Evolutionary conservation across 805 yeast species (phyloP).

Genomic region (Candida montana): DNA sequence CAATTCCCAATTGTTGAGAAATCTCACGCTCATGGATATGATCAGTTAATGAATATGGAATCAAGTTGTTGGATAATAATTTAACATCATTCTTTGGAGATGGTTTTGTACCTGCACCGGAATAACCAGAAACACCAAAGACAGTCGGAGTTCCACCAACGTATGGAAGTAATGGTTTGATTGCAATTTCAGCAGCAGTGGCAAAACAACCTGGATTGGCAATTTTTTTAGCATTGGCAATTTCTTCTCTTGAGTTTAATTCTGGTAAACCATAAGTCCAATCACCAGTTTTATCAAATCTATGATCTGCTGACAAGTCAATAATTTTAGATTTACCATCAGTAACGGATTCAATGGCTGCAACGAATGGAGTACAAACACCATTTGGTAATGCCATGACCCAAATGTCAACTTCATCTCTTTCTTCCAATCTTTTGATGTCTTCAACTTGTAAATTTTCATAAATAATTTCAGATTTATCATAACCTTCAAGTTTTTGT

Average conservation of each 20-base stretch:
- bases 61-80: slow-evolving; percentile 71
- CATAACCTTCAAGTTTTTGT: slow-evolving; percentile 79
- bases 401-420: slow-evolving; percentile 88
- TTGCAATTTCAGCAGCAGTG: slow-evolving; percentile 93
- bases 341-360: slow-evolving; percentile 66
- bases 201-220: slow-evolving; percentile 99
- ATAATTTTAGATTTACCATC: slow-evolving; percentile 72
- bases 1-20: slow-evolving; percentile 67
- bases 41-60: slow-evolving; percentile 93
- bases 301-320: slow-evolving; percentile 92
- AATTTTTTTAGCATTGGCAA: slow-evolving; percentile 71
- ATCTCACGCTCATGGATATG: slow-evolving; percentile 96
- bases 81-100: slow-evolving; percentile 88
- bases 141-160: slow-evolving; percentile 71
- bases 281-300: slow-evolving; percentile 82
- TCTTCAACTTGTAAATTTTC: slow-evolving; percentile 87
- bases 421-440: slow-evolving; percentile 68
- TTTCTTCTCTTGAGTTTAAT: slow-evolving; percentile 59
- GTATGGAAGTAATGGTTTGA: slow-evolving; percentile 76
- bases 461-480: slow-evolving; percentile 72
- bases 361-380: slow-evolving; percentile 85
- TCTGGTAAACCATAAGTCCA: slow-evolving; percentile 98
- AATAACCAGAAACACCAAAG: slow-evolving; percentile 96
- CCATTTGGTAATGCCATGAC: slow-evolving; percentile 99
- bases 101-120: slow-evolving; percentile 99